These are phyloP conservation scores for Tolypocladium endophyticum DNA, from an alignment of 2,329 filamentous ascomycete genomes.

Conservation along the genomic window DNA sequence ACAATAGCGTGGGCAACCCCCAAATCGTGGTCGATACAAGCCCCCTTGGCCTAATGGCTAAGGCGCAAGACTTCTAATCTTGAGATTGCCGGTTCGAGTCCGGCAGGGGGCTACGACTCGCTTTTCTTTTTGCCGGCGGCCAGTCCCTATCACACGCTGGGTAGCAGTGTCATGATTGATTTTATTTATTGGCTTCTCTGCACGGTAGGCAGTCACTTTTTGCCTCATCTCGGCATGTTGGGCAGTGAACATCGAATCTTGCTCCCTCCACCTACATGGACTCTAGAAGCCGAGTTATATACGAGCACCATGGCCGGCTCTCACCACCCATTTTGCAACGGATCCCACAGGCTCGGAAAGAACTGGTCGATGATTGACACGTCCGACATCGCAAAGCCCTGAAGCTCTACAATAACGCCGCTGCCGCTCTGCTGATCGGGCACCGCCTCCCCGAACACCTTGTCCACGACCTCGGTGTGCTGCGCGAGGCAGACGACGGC, in stretches of 20 bases:
- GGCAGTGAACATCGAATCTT: background rate
- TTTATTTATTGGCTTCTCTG: background rate
- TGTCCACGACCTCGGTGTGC: conserved; percentile 35
- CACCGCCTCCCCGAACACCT: conserved; percentile 20
- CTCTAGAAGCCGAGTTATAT: too few relatives aligned
- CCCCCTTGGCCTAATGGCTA: conserved; percentile 6
- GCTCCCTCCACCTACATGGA: background rate
- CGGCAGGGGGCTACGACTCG: conserved; percentile 1
- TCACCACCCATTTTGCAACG: conserved; percentile 22
- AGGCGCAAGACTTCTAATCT: conserved; percentile 6
- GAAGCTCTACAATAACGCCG: conserved; percentile 8
- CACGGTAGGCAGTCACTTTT: background rate
- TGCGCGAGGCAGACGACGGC: conserved; percentile 38
- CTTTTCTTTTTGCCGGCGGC: background rate
- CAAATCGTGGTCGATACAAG: background rate
- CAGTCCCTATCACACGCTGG: background rate
- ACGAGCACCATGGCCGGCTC: background rate
- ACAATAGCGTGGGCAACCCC: background rate
- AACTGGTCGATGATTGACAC: conserved; percentile 22
- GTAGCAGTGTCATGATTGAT: background rate
- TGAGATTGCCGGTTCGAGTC: conserved; percentile 5
- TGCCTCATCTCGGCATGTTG: background rate
- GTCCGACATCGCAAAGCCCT: conserved; percentile 20
- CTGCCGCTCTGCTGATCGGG: conserved; percentile 9
- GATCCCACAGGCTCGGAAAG: conserved; percentile 24